Percentiles rank a stretch among this genome's conserved stretches.
Conservation (phyloP, 768 basidiomycete genomes). For the Mycena metata region DNA sequence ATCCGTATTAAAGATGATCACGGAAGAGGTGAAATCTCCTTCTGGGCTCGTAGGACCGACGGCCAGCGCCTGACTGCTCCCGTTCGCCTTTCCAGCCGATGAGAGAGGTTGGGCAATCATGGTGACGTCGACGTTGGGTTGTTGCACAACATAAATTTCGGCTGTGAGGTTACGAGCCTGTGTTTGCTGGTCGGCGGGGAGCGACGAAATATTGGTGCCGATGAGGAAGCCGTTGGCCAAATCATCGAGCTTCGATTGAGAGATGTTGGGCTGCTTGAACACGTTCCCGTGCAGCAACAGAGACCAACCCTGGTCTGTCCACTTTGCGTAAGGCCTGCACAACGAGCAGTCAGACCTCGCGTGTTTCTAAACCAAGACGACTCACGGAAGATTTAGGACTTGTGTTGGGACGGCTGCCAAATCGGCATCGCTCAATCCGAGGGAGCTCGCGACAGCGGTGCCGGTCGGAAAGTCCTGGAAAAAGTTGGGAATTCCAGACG, state of each 20-base stretch:
- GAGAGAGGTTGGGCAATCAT: slow-evolving; percentile 13
- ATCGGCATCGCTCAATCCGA: slow-evolving; percentile 22
- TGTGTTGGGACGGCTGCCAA: slow-evolving; percentile 28
- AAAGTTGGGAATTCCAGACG: slow-evolving; percentile 33
- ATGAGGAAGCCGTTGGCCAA: slow-evolving; percentile 33
- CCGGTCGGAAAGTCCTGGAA: slow-evolving; percentile 34
- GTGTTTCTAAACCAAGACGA: slow-evolving; percentile 26
- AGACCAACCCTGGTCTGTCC: slow-evolving; percentile 32
- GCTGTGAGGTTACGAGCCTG: slow-evolving; percentile 33
- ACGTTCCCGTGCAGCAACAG: slow-evolving; percentile 31
- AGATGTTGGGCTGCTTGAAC: slow-evolving; percentile 33
- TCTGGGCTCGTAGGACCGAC: slow-evolving; percentile 27
- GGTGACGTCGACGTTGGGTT: slow-evolving; percentile 23
- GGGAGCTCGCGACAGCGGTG: slow-evolving; percentile 29
- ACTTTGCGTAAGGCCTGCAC: slow-evolving; percentile 26
- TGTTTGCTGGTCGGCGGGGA: slow-evolving; percentile 29
- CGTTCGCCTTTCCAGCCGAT: slow-evolving; percentile 13
- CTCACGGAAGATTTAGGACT: slow-evolving; percentile 38
- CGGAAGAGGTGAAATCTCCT: slow-evolving; percentile 23
- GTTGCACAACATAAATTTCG: slow-evolving; percentile 29
- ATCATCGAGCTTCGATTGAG: slow-evolving; percentile 28
- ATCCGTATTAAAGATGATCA: slow-evolving; percentile 19
- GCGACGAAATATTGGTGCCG: slow-evolving; percentile 20
- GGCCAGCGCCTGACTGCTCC: slow-evolving; percentile 25
- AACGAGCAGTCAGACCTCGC: background rate